phyloP scores from a whole-genome alignment of 768 basidiomycete genomes.

The Russula vinacea region DNA sequence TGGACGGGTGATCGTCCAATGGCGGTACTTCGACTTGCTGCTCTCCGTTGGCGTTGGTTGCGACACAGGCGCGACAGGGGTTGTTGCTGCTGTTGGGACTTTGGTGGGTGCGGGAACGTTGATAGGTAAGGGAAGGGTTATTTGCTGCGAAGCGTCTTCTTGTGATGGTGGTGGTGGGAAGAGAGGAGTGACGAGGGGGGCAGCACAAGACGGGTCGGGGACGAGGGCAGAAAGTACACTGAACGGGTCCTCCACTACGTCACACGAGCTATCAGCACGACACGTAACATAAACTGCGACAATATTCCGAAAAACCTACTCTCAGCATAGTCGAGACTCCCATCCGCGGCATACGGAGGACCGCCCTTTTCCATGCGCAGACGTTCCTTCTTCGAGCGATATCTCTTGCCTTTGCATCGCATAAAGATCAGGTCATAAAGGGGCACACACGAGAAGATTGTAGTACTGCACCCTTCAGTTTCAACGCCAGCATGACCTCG shows the following conservation, averaged over 20 bases:
- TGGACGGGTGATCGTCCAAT: slow-evolving; percentile 62
- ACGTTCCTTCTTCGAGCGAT: slow-evolving; percentile 78
- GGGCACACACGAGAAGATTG: not conserved
- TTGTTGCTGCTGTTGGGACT: slow-evolving; percentile 24
- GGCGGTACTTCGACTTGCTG: slow-evolving; percentile 43
- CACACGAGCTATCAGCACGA: slow-evolving; percentile 6
- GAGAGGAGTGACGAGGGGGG: slow-evolving; percentile 58
- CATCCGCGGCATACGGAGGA: slow-evolving; percentile 65
- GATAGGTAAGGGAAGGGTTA: slow-evolving; percentile 33
- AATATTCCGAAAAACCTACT: slow-evolving; percentile 44
- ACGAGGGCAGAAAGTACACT: slow-evolving; percentile 60
- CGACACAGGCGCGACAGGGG: slow-evolving; percentile 13
- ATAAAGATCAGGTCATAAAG: not conserved
- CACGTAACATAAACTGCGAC: slow-evolving; percentile 15
- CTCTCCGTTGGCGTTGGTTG: slow-evolving; percentile 1
- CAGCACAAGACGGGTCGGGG: slow-evolving; percentile 54
- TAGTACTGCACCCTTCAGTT: slow-evolving; percentile 62
- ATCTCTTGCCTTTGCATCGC: slow-evolving; percentile 61
- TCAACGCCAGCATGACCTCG: slow-evolving; percentile 66
- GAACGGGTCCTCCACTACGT: slow-evolving; percentile 77
- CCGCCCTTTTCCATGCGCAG: slow-evolving; percentile 74
- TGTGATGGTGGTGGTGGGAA: slow-evolving; percentile 39
- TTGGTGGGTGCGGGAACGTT: slow-evolving; percentile 35
- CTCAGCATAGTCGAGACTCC: slow-evolving; percentile 73
- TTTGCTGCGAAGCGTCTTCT: slow-evolving; percentile 32